A percentile compares a stretch with the other conserved stretches of the same genome.
These are phyloP conservation scores for Salix suchowensis DNA, from an alignment of 345 rosid genomes.

Conservation along the genomic window DNA sequence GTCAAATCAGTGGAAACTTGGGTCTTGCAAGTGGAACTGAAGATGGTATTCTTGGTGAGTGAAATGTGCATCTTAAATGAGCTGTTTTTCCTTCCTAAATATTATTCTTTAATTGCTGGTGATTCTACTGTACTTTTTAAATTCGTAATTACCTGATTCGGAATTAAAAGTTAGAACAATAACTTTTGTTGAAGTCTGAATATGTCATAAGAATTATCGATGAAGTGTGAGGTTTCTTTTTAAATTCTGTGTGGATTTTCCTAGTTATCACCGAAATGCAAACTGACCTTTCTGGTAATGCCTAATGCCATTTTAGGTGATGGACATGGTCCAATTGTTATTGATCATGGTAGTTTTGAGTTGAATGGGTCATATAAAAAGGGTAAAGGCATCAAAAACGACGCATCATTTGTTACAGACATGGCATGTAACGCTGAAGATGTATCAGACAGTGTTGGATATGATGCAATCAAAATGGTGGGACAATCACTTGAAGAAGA, in stretches of 20 bases:
- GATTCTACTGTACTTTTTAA: slow-evolving; percentile 2
- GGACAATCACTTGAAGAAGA: slow-evolving; percentile 18
- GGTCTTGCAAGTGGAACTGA: slow-evolving; percentile 28
- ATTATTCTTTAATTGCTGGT: background rate
- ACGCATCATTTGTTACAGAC: slow-evolving; percentile 24
- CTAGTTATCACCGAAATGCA: background rate
- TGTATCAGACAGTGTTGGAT: background rate
- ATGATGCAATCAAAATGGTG: slow-evolving; percentile 9
- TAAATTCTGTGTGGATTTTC: background rate
- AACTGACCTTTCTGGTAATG: slow-evolving; percentile 16
- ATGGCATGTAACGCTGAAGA: slow-evolving; percentile 8
- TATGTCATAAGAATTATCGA: background rate
- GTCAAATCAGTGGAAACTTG: slow-evolving; percentile 25
- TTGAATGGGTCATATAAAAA: slow-evolving; percentile 21
- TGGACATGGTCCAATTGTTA: slow-evolving; percentile 21
- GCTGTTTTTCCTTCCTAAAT: too few species aligned
- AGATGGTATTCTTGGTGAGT: slow-evolving; percentile 38
- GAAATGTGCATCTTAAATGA: background rate
- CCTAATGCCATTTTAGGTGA: slow-evolving; percentile 27
- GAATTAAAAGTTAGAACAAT: background rate
- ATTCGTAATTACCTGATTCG: background rate
- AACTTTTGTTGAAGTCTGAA: background rate
- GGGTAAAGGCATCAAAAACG: slow-evolving; percentile 15
- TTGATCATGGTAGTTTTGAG: slow-evolving; percentile 20
- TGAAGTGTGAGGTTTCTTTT: background rate